Conservation (phyloP, 352 stramenopile species). For the Pythium brassicae region DNA sequence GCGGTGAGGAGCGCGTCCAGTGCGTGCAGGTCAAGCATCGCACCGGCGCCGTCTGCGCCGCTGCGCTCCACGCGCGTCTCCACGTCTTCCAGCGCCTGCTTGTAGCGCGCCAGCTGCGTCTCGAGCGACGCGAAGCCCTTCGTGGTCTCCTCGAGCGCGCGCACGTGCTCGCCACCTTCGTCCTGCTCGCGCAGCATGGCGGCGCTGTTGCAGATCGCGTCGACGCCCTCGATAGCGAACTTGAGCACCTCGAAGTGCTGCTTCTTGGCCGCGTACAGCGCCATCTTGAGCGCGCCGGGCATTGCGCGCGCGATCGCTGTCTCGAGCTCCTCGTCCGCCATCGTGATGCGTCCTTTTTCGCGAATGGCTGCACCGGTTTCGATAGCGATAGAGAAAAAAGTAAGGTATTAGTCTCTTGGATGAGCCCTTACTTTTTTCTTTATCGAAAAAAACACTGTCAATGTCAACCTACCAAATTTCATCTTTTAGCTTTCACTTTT, state of each 20-base stretch:
- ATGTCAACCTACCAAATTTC: no score
- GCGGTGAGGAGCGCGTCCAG: constrained; percentile 67
- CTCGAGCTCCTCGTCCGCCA: constrained; percentile 58
- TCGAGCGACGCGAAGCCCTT: constrained; percentile 69
- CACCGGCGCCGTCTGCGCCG: constrained; percentile 12
- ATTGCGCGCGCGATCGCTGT: constrained; percentile 54
- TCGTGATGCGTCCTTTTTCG: not conserved
- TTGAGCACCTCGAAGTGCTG: constrained; percentile 74
- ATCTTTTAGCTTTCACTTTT: not conserved
- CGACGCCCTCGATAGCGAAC: constrained; percentile 61
- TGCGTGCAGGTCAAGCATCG: constrained; percentile 30
- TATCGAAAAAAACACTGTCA: constrained; percentile 8
- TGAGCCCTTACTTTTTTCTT: not conserved
- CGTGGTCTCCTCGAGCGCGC: constrained; percentile 54
- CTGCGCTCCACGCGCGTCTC: constrained; percentile 38
- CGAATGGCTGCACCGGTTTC: no score
- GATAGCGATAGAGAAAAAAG: no score
- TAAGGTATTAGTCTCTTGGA: not conserved
- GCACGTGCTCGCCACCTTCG: constrained; percentile 47
- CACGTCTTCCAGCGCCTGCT: constrained; percentile 65
- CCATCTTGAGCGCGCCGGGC: constrained; percentile 71
- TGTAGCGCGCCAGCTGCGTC: constrained; percentile 60
- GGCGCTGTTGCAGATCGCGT: constrained; percentile 64
- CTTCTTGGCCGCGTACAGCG: constrained; percentile 68
- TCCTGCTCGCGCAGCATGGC: constrained; percentile 55